A percentile compares a stretch with the other conserved stretches of the same genome.
Evolutionary conservation across 108 stramenopile genomes (phyloP).

Genomic region (Conticribra guillardii): DNA sequence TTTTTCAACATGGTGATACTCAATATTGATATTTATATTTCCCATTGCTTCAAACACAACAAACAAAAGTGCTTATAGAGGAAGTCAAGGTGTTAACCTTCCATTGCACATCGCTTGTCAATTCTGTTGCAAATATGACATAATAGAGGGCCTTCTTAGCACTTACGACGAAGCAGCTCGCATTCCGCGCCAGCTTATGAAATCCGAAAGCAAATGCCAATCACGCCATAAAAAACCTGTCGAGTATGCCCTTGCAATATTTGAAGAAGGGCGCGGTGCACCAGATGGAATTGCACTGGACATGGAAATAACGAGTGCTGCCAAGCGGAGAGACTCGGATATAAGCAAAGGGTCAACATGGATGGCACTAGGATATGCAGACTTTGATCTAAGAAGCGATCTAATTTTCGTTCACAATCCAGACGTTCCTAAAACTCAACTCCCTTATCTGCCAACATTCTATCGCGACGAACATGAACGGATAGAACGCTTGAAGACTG

Average conservation of each 20-base stretch:
- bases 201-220: not conserved
- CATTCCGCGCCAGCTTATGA: conserved; percentile 20
- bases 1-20: no score
- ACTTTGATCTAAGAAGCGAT: conserved; percentile 47
- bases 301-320: conserved; percentile 8
- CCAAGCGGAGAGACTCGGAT: not conserved
- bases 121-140: conserved; percentile 35
- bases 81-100: conserved; percentile 35
- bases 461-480: conserved; percentile 41
- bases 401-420: conserved; percentile 51
- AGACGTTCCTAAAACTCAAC: conserved; percentile 18
- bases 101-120: conserved; percentile 55
- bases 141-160: conserved; percentile 30
- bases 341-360: not conserved
- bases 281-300: not conserved
- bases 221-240: conserved; percentile 12
- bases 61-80: conserved; percentile 24
- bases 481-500: conserved; percentile 25
- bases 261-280: conserved; percentile 34
- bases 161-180: conserved; percentile 43
- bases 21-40: no score
- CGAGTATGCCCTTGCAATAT: conserved; percentile 42
- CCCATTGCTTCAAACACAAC: no score
- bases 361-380: not conserved
- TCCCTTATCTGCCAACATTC: conserved; percentile 24